Evolutionary conservation across 371 early-diverging fungal genomes (phyloP), one percentile per base, ranked within the genome.

Genomic region (Lichtheimia ramosa): DNA sequence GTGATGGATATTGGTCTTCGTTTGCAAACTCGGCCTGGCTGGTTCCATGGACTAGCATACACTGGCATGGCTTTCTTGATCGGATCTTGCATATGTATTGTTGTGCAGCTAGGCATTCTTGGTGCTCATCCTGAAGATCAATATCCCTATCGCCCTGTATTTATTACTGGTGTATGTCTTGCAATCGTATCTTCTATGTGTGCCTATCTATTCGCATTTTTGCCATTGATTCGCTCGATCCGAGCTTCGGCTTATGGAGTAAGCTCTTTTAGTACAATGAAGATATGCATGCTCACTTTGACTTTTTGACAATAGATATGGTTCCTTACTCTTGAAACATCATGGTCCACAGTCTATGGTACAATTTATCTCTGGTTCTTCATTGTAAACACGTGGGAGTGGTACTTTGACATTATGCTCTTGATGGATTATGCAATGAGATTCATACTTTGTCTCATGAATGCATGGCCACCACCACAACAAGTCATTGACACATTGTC

Each of bases 201-300:
- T 10, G 42, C 51, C 0, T 64, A 54, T 20, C 42, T 28, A 3
- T 61, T 61, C 41, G 43, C 68, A 0, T 64, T 64, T 40, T 48
- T 56, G 0, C 42, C 62, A 5, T 28, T 63, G 5, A 58, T 64
- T 13, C 43, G 58, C 3, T 43, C 56, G n/a, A 61, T 43, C 23
- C 59, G 43, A 46, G 63, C 68, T 41, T 58, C 68, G 6, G 57
- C 68, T 2, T 46, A 62, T 14, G 68, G 68, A 24, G 68, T 68
- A 68, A 53, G 50, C 23, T 7, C 21, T 15, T 16, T 58, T 18
- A 16, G 21, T 34, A 34, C 13, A 34, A 48, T 55, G 39, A 43
- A n/a, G 23, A 2, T 51, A 49, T 50, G 40, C 42, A n/a, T 20
- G 39, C n/a, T 28, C 46, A 13, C 20, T 42, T 23, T 10, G 6